Evolutionary conservation across 2,329 filamentous ascomycete genomes (phyloP).

Genomic region (Alternaria alternata): DNA sequence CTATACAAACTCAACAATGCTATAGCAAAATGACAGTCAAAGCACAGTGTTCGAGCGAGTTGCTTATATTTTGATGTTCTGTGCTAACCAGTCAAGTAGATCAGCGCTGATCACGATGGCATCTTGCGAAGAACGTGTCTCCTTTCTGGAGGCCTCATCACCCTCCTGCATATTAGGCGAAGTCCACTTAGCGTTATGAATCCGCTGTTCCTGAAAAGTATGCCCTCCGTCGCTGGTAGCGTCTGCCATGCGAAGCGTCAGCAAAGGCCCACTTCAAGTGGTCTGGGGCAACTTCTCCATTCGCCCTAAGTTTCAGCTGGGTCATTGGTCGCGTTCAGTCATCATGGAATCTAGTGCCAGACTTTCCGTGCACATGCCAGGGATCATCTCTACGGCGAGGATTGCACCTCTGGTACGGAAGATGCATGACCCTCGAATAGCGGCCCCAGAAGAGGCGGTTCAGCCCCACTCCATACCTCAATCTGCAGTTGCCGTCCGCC

Average conservation of each 20-base stretch:
- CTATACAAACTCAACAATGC: neutral
- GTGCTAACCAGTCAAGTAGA: neutral
- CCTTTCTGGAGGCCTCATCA: neutral
- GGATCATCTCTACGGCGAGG: constrained; percentile 12
- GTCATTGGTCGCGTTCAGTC: constrained; percentile 10
- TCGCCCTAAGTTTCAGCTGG: constrained; percentile 6
- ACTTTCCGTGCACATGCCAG: constrained; percentile 3
- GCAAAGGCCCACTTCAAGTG: constrained; percentile 6
- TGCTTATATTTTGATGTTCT: neutral
- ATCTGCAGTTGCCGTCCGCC: constrained; percentile 10
- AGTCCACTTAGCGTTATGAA: neutral
- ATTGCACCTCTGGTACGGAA: constrained; percentile 5
- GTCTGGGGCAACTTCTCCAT: constrained; percentile 9
- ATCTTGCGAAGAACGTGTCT: neutral
- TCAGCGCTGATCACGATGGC: neutral
- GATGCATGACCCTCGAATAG: constrained; percentile 11
- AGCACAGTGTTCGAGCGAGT: neutral
- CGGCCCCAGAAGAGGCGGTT: constrained; percentile 7
- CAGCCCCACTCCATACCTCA: constrained; percentile 8
- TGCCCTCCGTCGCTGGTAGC: constrained; percentile 7
- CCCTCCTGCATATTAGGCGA: constrained; percentile 13
- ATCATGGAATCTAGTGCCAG: constrained; percentile 14
- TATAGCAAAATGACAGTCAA: neutral
- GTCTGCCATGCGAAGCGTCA: constrained; percentile 2
- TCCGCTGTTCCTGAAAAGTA: constrained; percentile 10